A percentile compares a stretch with the other conserved stretches of the same genome.
Evolutionary conservation across 179 eudicot genomes (phyloP).

Genomic region (Spergularia azorica): DNA sequence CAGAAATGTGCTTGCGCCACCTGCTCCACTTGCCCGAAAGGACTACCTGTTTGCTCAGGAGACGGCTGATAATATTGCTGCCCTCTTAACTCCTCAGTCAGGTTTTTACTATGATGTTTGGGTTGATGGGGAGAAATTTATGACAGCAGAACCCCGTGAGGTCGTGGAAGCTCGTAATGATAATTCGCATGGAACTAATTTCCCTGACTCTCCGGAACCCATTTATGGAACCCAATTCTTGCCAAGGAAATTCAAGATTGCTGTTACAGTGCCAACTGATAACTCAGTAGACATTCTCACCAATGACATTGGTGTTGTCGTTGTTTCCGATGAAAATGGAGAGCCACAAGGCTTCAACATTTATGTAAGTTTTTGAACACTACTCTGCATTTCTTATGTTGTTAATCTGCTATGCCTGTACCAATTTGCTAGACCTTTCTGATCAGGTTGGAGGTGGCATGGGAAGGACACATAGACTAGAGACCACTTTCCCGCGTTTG

Average conservation of each 20-base stretch:
- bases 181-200: constrained; percentile 94
- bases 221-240: constrained; percentile 98
- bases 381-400: not conserved
- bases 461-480: constrained; percentile 96
- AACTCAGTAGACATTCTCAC: constrained; percentile 93
- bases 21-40: constrained; percentile 82
- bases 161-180: constrained; percentile 90
- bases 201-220: constrained; percentile 92
- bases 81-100: constrained; percentile 91
- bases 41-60: constrained; percentile 88
- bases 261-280: constrained; percentile 95
- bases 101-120: constrained; percentile 99
- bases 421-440: constrained; percentile 11
- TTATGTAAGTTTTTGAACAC: constrained; percentile 56
- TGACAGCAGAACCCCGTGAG: constrained; percentile 95
- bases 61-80: constrained; percentile 94
- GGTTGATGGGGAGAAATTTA: constrained; percentile 95
- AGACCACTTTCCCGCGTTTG: constrained; percentile 86
- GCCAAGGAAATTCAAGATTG: constrained; percentile 95
- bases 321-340: constrained; percentile 81
- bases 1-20: constrained; percentile 96
- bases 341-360: constrained; percentile 92
- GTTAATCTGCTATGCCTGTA: not conserved
- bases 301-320: constrained; percentile 90
- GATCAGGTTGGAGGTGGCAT: constrained; percentile 98